A percentile compares a stretch with the other conserved stretches of the same genome.
These are phyloP conservation scores for Cicer cuneatum DNA, from an alignment of 306 rosid genomes.

Conservation along the genomic window DNA sequence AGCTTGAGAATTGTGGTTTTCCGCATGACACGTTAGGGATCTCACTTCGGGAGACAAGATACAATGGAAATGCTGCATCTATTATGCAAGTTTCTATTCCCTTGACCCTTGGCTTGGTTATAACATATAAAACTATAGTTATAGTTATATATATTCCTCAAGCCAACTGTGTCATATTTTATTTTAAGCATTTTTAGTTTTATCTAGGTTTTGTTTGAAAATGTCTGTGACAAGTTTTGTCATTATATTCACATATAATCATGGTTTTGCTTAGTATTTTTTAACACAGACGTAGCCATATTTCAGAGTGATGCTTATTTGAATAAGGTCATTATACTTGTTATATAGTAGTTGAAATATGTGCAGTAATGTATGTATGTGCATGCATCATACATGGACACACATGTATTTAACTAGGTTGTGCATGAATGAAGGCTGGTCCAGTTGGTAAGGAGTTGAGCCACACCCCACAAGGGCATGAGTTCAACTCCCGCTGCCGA, in stretches of 20 bases:
- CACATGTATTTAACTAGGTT: background rate
- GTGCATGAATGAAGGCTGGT: no score
- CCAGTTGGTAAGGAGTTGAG: no score
- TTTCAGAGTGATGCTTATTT: constrained; percentile 1
- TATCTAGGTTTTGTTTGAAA: constrained; percentile 28
- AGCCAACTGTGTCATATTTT: constrained; percentile 36
- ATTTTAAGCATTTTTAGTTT: constrained; percentile 3
- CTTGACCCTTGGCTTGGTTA: constrained; percentile 53
- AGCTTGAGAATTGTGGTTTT: constrained; percentile 68
- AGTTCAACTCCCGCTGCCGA: no score
- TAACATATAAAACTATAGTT: constrained; percentile 38
- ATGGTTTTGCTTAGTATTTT: constrained; percentile 13
- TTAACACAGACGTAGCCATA: background rate
- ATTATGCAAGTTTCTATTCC: constrained; percentile 67
- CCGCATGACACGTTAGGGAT: constrained; percentile 71
- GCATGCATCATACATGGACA: constrained; percentile 20
- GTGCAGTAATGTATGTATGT: background rate
- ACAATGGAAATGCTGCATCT: constrained; percentile 65
- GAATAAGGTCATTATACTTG: constrained; percentile 7
- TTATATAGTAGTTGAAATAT: constrained; percentile 9
- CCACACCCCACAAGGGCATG: no score
- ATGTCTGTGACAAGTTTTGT: constrained; percentile 2
- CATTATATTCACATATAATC: constrained; percentile 18
- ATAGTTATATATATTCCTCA: constrained; percentile 1
- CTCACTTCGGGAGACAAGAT: constrained; percentile 64